Conservation (phyloP, 148 eudicot genomes). For the Persicaria maculosa region DNA sequence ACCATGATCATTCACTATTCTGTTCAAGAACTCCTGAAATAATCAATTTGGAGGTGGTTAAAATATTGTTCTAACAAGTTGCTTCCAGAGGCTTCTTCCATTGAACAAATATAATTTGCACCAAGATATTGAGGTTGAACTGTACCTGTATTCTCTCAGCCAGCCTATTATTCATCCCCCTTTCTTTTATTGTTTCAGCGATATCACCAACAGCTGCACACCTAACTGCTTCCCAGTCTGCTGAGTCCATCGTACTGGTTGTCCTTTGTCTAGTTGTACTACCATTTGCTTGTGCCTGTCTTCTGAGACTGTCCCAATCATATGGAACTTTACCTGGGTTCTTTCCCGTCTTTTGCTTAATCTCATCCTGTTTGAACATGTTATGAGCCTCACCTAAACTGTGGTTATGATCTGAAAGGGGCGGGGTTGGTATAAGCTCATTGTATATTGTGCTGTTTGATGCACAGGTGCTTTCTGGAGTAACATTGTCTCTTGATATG, state of each 20-base stretch:
- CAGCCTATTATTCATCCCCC: conserved; percentile 94
- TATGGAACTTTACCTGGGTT: conserved; percentile 33
- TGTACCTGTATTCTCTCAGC: conserved; percentile 84
- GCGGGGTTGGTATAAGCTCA: conserved; percentile 26
- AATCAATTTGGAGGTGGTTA: neutral
- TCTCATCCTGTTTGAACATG: conserved; percentile 16
- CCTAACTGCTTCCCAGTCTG: conserved; percentile 88
- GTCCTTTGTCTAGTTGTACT: conserved; percentile 35
- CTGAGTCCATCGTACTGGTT: conserved; percentile 59
- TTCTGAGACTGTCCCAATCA: conserved; percentile 81
- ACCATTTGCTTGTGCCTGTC: conserved; percentile 42
- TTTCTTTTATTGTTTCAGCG: conserved; percentile 69
- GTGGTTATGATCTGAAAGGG: conserved; percentile 20
- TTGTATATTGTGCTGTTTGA: conserved; percentile 18
- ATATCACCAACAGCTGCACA: conserved; percentile 66
- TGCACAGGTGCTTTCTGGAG: conserved; percentile 31
- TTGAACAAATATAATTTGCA: neutral
- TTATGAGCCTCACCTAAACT: conserved; percentile 19
- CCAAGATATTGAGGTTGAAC: neutral
- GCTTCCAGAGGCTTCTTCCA: conserved; percentile 2
- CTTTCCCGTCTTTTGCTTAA: conserved; percentile 36
- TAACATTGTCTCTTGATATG: conserved; percentile 25
- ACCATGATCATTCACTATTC: conserved; percentile 82
- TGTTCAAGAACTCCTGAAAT: conserved; percentile 68
- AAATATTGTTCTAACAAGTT: neutral